These are phyloP conservation scores for Pseudogymnoascus destructans DNA, from an alignment of 2,329 filamentous ascomycete species.

Conservation along the genomic window DNA sequence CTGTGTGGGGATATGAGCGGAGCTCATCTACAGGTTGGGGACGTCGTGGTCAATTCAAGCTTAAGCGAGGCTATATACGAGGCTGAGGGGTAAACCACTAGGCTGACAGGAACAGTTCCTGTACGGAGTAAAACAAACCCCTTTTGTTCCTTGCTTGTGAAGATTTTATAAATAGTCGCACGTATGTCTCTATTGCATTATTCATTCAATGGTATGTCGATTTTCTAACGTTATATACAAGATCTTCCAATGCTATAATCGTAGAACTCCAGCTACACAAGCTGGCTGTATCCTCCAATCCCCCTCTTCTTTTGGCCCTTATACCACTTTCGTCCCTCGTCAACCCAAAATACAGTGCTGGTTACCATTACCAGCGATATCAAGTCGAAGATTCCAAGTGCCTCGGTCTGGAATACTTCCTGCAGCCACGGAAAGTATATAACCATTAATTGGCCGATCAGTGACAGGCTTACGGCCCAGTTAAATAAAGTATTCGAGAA, in stretches of 20 bases:
- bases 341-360: conserved; percentile 88
- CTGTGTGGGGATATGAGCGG: neutral
- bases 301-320: conserved; percentile 42
- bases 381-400: conserved; percentile 61
- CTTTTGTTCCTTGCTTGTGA: neutral
- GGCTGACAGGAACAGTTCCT: conserved; percentile 2
- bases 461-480: conserved; percentile 75
- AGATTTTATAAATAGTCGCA: neutral
- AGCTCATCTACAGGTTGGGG: neutral
- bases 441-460: conserved; percentile 77
- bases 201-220: neutral
- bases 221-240: conserved; percentile 7
- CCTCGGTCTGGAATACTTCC: conserved; percentile 90
- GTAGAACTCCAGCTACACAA: conserved; percentile 33
- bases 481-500: conserved; percentile 92
- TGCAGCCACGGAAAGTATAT: conserved; percentile 93
- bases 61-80: conserved; percentile 7
- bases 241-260: neutral
- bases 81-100: conserved; percentile 1
- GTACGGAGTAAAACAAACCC: neutral
- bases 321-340: conserved; percentile 77
- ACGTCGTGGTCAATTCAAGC: conserved; percentile 8
- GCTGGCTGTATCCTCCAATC: conserved; percentile 52
- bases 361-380: conserved; percentile 59
- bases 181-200: neutral